These are phyloP conservation scores for Macrolepiota albuminosa DNA, from an alignment of 768 basidiomycete genomes.

Conservation along the genomic window DNA sequence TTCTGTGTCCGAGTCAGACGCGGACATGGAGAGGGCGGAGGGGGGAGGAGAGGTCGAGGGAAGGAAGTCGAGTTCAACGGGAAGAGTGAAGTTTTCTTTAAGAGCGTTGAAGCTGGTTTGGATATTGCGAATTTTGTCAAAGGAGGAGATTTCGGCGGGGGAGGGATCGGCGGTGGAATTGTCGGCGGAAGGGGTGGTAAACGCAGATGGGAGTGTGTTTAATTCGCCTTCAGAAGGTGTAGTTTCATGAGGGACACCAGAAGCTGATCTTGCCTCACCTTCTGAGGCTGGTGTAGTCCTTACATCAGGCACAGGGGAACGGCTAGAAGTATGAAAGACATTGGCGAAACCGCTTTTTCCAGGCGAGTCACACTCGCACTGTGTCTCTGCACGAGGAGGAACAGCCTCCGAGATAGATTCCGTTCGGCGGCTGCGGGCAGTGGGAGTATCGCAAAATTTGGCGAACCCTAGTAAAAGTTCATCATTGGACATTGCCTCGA, in stretches of 20 bases:
- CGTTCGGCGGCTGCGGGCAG: not conserved
- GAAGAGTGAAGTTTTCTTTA: conserved; percentile 32
- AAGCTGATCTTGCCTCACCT: not conserved
- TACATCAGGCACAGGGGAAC: not conserved
- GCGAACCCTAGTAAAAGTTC: not conserved
- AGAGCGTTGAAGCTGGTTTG: conserved; percentile 33
- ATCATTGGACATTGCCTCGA: not conserved
- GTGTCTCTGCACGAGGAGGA: not conserved
- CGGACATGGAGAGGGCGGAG: conserved; percentile 9
- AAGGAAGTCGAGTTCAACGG: conserved; percentile 34
- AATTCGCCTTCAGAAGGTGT: not conserved
- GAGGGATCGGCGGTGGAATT: not conserved
- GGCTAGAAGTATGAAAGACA: not conserved
- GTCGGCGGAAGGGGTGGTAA: not conserved
- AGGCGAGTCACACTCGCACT: not conserved
- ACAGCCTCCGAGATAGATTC: not conserved
- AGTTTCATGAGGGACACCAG: not conserved
- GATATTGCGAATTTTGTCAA: conserved; percentile 28
- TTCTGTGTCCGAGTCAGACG: conserved; percentile 9
- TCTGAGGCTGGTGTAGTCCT: not conserved
- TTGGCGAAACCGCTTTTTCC: not conserved
- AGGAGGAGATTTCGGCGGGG: not conserved
- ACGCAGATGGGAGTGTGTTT: not conserved
- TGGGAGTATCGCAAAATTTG: not conserved
- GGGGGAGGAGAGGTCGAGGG: conserved; percentile 17